Base-by-base conservation (phyloP, 2,329 filamentous ascomycete species). In the Pseudopithomyces chartarum region DNA sequence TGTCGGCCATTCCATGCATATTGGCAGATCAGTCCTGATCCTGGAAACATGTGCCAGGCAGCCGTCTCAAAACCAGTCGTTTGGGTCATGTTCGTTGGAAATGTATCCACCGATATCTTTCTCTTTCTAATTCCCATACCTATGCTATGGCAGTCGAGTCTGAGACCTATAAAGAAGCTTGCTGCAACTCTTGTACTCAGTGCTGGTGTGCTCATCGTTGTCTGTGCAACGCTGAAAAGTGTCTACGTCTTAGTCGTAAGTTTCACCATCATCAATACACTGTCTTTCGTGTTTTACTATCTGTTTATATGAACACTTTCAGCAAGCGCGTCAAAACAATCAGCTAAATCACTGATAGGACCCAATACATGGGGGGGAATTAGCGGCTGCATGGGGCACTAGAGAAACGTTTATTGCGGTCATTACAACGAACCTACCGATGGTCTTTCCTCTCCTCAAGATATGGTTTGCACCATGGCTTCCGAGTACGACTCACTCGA, bases 11-110 rank as follows among this genome's bases (percentile, higher is more conserved):
- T 87, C 52, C 60, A 74, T 20, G 79, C 79, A 36, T 83, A 84
- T 65, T 87, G 85, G 84, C 84, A 87, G 65, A 85, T 87, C 50
- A 74, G 80, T 46, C 85, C 85, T 0, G 70, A 87, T 22, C 85
- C 85, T 0, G 84, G 85, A 20, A 64, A 66, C 15, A 1, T 23
- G 10, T 67, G 64, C 40, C 51, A 55, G 13, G 45, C 57, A 17
- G 58, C 53, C 20, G 59, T 58, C 34, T 55, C 59, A 34, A 57
- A 51, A 56, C 57, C n/a, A 43, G 45, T 52, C 20, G 26, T 53
- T 47, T 58, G 57, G 63, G 58, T 38, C 8, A 50, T 52, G 82
- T 33, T 73, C 78, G 6, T 73, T 15, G 26, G 81, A 57, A 87
- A 86, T 59, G 79, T 86, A 1, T 63, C 73, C 1, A 87, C 85